Percentiles rank a stretch among this genome's conserved stretches.
These are phyloP conservation scores for Saccharomyces hybrid DNA, from an alignment of 1,139 yeast species.

Conservation along the genomic window DNA sequence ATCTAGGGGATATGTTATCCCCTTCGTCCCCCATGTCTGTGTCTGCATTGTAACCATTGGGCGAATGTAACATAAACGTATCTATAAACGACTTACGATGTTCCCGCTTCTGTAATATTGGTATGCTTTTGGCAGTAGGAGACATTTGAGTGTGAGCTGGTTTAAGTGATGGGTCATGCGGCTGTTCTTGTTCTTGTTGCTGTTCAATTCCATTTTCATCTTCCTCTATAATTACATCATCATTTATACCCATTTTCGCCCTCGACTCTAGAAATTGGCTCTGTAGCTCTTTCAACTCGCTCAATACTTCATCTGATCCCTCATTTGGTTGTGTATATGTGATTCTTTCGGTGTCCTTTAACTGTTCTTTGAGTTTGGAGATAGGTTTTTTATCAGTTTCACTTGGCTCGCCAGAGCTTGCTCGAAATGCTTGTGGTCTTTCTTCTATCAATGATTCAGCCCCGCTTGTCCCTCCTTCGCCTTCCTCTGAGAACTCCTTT, in stretches of 20 bases:
- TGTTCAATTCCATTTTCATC: conserved; percentile 10
- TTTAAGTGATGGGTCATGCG: neutral
- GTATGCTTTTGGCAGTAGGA: conserved; percentile 8
- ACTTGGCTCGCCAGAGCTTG: neutral
- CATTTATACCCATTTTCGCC: neutral
- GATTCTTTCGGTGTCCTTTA: neutral
- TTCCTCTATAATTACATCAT: conserved; percentile 13
- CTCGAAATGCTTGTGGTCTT: neutral
- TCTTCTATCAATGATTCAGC: neutral
- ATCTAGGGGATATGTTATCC: conserved; percentile 2
- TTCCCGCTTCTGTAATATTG: conserved; percentile 14
- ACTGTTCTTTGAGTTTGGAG: conserved; percentile 3
- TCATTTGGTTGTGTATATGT: neutral
- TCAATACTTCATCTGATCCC: neutral
- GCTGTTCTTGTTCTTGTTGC: conserved; percentile 3
- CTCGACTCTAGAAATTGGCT: neutral
- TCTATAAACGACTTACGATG: conserved; percentile 25
- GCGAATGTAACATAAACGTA: conserved; percentile 13
- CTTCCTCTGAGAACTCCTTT: neutral
- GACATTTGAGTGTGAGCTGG: neutral
- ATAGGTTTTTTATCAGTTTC: conserved; percentile 2
- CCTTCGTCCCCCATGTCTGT: neutral
- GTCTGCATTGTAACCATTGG: conserved; percentile 6
- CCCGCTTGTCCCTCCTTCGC: neutral
- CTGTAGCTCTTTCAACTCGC: neutral